phyloP scores from a whole-genome alignment of 225 moss, liverwort and hornwort species.

The Pseudoscleropodium purum region DNA sequence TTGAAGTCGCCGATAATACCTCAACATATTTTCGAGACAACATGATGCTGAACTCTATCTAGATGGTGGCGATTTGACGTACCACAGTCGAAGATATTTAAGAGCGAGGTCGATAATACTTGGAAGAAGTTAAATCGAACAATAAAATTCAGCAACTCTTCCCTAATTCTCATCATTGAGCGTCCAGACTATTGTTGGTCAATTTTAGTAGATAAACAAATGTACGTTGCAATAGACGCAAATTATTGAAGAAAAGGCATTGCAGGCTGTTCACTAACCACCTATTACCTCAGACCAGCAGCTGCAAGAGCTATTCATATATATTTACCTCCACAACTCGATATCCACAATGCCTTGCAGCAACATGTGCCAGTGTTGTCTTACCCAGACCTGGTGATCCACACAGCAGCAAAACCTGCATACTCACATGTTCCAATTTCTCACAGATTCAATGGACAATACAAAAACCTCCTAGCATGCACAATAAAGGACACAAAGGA shows the following conservation, averaged over 20 bases:
- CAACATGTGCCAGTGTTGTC: constrained; percentile 91
- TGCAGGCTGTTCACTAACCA: neutral
- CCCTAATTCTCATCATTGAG: neutral
- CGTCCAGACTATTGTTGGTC: neutral
- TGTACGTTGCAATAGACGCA: neutral
- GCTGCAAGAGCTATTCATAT: neutral
- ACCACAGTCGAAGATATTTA: neutral
- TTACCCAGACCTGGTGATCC: constrained; percentile 96
- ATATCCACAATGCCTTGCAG: constrained; percentile 92
- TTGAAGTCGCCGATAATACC: neutral
- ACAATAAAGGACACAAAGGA: neutral
- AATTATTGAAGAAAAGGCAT: neutral
- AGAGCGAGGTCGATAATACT: neutral
- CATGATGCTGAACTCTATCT: neutral
- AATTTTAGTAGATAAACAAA: neutral
- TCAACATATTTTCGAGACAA: neutral
- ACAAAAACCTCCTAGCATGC: neutral
- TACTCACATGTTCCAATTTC: neutral
- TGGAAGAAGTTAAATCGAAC: neutral
- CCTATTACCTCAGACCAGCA: neutral
- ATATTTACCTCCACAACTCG: constrained; percentile 83
- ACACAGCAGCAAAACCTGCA: constrained; percentile 85
- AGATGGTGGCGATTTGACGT: neutral
- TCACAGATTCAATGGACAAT: neutral
- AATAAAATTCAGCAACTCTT: neutral